These are phyloP conservation scores for Ceratocystiopsis sp. DNA, from an alignment of 2,329 filamentous ascomycete species.

Conservation along the genomic window DNA sequence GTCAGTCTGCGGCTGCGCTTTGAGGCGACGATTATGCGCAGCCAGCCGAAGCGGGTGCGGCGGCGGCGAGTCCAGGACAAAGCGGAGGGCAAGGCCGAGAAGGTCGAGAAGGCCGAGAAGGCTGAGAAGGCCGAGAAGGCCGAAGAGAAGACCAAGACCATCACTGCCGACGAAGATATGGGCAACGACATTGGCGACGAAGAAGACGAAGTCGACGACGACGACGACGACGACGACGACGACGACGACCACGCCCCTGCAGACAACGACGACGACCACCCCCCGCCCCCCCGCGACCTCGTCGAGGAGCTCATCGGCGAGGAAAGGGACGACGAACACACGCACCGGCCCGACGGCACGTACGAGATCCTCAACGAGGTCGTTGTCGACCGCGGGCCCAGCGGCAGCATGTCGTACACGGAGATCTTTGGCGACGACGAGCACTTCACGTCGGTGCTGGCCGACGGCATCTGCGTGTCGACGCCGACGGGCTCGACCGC, in stretches of 20 bases:
- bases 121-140: not conserved
- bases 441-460: constrained; percentile 84
- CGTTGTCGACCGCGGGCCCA: constrained; percentile 88
- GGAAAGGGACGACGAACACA: constrained; percentile 67
- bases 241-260: constrained; percentile 5
- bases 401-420: constrained; percentile 79
- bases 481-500: constrained; percentile 91
- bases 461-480: constrained; percentile 83
- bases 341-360: constrained; percentile 68
- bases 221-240: constrained; percentile 18
- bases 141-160: not conserved
- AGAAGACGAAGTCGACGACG: constrained; percentile 15
- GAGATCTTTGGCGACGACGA: constrained; percentile 92
- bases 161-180: not conserved
- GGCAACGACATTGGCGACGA: not conserved
- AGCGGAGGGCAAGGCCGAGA: no score
- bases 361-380: constrained; percentile 92
- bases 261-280: not conserved
- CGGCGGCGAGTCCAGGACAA: no score
- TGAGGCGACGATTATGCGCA: constrained; percentile 86
- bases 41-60: constrained; percentile 29
- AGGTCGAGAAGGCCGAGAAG: not conserved
- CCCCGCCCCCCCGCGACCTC: constrained; percentile 34
- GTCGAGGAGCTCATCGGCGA: constrained; percentile 84
- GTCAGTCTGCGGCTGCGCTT: constrained; percentile 79